A percentile compares a stretch with the other conserved stretches of the same genome.
These are phyloP conservation scores for Pisolithus orientalis DNA, from an alignment of 768 basidiomycete genomes.

Conservation along the genomic window DNA sequence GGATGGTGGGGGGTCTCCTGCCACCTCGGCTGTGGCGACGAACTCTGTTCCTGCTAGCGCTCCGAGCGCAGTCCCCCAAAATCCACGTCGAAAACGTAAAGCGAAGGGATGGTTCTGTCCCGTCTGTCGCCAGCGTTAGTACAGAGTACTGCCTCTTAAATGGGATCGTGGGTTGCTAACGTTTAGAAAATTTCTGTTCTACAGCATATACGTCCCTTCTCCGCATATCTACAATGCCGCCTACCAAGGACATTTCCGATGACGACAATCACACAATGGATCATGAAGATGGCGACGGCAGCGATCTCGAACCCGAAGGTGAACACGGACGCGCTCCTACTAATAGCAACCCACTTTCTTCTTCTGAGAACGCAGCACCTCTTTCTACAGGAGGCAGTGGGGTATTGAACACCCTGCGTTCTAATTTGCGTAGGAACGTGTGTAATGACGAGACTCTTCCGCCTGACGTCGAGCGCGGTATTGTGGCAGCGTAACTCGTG, in stretches of 20 bases:
- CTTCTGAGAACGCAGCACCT: not conserved
- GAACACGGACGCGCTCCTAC: slow-evolving; percentile 11
- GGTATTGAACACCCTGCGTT: slow-evolving; percentile 21
- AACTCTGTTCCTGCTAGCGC: slow-evolving; percentile 21
- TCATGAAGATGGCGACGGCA: slow-evolving; percentile 4
- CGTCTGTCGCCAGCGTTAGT: slow-evolving; percentile 89
- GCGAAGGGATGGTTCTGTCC: slow-evolving; percentile 98
- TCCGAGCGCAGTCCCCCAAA: slow-evolving; percentile 25
- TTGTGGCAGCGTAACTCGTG: slow-evolving; percentile 1
- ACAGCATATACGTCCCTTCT: slow-evolving; percentile 84
- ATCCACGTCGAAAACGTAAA: slow-evolving; percentile 75
- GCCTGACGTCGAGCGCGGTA: slow-evolving; percentile 22
- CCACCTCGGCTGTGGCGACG: slow-evolving; percentile 14
- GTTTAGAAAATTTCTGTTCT: not conserved
- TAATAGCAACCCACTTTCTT: slow-evolving; percentile 9
- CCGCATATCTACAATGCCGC: slow-evolving; percentile 68
- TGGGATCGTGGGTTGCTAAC: not conserved
- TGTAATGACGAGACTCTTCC: slow-evolving; percentile 23
- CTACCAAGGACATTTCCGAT: slow-evolving; percentile 35
- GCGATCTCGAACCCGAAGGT: slow-evolving; percentile 3
- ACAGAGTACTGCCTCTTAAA: slow-evolving; percentile 26
- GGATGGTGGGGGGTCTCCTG: slow-evolving; percentile 17
- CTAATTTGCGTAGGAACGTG: slow-evolving; percentile 21
- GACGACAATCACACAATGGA: slow-evolving; percentile 23
- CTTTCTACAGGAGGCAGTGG: slow-evolving; percentile 5